A percentile compares a stretch with the other conserved stretches of the same genome.
phyloP scores from a whole-genome alignment of 352 stramenopile species.

The Globisporangium cystogenes region DNA sequence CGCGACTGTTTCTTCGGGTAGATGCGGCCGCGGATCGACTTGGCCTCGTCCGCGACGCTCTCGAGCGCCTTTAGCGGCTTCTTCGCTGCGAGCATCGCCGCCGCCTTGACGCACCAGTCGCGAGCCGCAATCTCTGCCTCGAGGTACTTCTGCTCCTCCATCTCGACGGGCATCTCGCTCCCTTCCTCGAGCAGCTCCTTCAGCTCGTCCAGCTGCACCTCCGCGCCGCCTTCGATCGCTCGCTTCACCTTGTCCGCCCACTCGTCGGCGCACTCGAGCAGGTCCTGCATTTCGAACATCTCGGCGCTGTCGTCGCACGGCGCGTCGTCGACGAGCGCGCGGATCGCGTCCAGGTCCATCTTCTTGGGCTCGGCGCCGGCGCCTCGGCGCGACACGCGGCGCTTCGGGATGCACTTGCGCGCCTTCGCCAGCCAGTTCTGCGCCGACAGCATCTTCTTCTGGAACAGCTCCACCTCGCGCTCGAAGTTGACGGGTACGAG shows the following conservation, averaged over 20 bases:
- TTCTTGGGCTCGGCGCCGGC: conserved; percentile 45
- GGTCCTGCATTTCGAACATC: conserved; percentile 88
- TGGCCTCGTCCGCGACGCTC: conserved; percentile 44
- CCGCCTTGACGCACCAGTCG: conserved; percentile 65
- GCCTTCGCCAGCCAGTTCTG: conserved; percentile 84
- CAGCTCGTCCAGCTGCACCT: conserved; percentile 63
- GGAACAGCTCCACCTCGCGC: conserved; percentile 67
- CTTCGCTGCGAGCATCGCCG: conserved; percentile 41
- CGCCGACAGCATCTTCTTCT: conserved; percentile 80
- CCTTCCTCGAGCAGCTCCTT: conserved; percentile 78
- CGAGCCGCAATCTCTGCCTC: conserved; percentile 73
- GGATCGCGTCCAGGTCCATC: conserved; percentile 77
- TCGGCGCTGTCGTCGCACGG: conserved; percentile 80
- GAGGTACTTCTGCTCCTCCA: conserved; percentile 82
- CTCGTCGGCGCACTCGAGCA: conserved; percentile 82
- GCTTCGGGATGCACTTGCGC: conserved; percentile 83
- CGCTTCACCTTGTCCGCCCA: conserved; percentile 75
- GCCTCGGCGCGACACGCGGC: conserved; percentile 46
- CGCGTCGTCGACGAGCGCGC: conserved; percentile 79
- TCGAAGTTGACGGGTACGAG: conserved; percentile 86
- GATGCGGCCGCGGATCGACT: conserved; percentile 63
- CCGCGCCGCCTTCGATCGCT: conserved; percentile 67
- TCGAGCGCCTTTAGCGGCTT: conserved; percentile 71
- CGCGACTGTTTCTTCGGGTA: conserved; percentile 71
- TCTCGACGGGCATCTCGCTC: conserved; percentile 81